A percentile compares a stretch with the other conserved stretches of the same genome.
Evolutionary conservation across 352 stramenopile species (phyloP).

Genomic region (Phytophthora vignae): DNA sequence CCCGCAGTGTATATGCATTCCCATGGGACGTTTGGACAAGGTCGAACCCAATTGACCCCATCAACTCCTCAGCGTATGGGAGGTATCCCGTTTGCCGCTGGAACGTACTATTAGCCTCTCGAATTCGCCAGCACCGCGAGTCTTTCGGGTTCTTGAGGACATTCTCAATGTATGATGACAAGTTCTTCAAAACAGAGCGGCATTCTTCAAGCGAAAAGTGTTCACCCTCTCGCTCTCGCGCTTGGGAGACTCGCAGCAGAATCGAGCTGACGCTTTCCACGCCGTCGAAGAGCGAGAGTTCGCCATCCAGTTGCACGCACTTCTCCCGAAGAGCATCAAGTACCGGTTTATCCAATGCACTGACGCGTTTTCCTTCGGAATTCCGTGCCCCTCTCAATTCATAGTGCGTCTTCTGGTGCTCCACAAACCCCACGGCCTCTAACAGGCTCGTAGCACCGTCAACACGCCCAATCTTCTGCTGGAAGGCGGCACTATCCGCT

Average conservation of each 20-base stretch:
- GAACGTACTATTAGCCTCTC: constrained; percentile 64
- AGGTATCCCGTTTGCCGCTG: constrained; percentile 72
- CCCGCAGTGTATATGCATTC: constrained; percentile 57
- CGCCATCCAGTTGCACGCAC: constrained; percentile 62
- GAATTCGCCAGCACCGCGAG: constrained; percentile 69
- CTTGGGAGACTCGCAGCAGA: constrained; percentile 51
- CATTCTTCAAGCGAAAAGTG: constrained; percentile 62
- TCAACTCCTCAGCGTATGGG: constrained; percentile 54
- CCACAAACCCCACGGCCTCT: constrained; percentile 65
- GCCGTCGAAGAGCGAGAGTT: constrained; percentile 66
- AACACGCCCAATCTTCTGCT: constrained; percentile 71
- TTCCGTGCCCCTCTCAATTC: constrained; percentile 57
- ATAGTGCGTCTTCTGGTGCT: constrained; percentile 62
- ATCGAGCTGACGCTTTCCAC: constrained; percentile 73
- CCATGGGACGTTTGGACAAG: constrained; percentile 51
- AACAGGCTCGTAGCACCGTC: constrained; percentile 64
- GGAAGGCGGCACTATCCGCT: constrained; percentile 58
- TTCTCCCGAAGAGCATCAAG: constrained; percentile 56
- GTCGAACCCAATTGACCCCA: constrained; percentile 72
- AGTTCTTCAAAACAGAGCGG: constrained; percentile 38
- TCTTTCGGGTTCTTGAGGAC: constrained; percentile 80
- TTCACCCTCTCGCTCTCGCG: constrained; percentile 30
- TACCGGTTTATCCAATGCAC: constrained; percentile 46
- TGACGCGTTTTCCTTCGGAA: constrained; percentile 51
- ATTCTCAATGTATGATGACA: constrained; percentile 62